phyloP scores from a whole-genome alignment of 164 flowering plant genomes.

The Kingdonia uniflora region DNA sequence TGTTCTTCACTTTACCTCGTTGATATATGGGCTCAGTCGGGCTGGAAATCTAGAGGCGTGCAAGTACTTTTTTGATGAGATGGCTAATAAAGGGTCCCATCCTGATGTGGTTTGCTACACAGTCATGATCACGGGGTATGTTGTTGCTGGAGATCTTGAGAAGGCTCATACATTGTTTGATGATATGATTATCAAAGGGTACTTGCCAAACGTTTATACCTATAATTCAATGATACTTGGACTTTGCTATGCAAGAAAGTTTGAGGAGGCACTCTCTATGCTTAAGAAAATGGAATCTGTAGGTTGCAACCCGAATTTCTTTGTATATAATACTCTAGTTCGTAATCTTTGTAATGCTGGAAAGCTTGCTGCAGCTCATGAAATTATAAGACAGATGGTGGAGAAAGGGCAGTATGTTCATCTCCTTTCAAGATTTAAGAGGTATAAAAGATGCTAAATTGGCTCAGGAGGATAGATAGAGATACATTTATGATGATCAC shows the following conservation, averaged over 20 bases:
- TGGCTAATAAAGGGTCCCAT: conserved; percentile 48
- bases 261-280: conserved; percentile 59
- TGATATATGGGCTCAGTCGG: conserved; percentile 85
- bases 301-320: conserved; percentile 83
- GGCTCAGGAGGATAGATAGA: not conserved
- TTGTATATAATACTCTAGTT: conserved; percentile 68
- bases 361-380: conserved; percentile 52
- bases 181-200: conserved; percentile 63
- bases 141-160: conserved; percentile 55
- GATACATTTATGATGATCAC: no score
- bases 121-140: conserved; percentile 71
- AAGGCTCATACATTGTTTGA: conserved; percentile 55
- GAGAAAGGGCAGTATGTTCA: conserved; percentile 58
- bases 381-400: conserved; percentile 52
- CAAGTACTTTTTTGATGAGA: conserved; percentile 62
- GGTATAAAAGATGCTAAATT: conserved; percentile 38
- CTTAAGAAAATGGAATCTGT: conserved; percentile 69
- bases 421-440: conserved; percentile 41
- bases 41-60: conserved; percentile 83
- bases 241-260: conserved; percentile 61
- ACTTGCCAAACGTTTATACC: conserved; percentile 78
- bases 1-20: conserved; percentile 77
- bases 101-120: conserved; percentile 92
- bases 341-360: conserved; percentile 64
- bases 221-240: conserved; percentile 94